phyloP scores from a whole-genome alignment of 2,329 filamentous ascomycete genomes.

The Clonostachys rhizophaga region DNA sequence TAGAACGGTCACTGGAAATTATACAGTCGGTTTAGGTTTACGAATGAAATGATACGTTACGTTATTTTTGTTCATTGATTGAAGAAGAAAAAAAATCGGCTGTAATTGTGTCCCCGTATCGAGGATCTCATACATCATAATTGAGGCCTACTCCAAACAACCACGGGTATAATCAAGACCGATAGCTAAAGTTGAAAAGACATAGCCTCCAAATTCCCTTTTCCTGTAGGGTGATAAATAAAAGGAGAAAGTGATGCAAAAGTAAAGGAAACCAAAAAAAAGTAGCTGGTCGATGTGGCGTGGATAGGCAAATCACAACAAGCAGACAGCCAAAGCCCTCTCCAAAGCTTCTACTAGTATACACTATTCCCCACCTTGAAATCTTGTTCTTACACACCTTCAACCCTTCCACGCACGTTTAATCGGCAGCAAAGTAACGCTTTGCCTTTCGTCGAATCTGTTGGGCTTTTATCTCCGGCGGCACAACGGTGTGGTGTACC shows the following conservation, averaged over 20 bases:
- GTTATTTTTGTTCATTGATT: background rate
- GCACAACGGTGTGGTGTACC: constrained; percentile 79
- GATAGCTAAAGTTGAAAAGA: background rate
- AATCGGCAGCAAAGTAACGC: constrained; percentile 68
- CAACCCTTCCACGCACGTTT: constrained; percentile 5
- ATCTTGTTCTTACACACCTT: background rate
- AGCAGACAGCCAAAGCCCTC: no score
- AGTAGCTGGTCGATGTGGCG: no score
- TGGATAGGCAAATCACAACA: no score
- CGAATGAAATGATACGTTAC: constrained; percentile 1
- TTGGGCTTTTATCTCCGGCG: constrained; percentile 65
- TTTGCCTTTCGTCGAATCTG: constrained; percentile 63
- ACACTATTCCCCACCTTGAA: no score
- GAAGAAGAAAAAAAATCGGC: no score
- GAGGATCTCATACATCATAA: background rate
- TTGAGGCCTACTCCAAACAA: background rate
- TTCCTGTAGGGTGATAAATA: no score
- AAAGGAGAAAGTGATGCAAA: no score
- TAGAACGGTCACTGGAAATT: no score
- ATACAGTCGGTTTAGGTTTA: background rate
- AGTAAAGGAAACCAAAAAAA: no score
- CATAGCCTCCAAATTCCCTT: no score
- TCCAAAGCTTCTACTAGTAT: no score
- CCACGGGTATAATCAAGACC: background rate
- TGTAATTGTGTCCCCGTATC: no score